phyloP scores from a whole-genome alignment of 345 rosid genomes.

The Melaleuca quinquenervia region DNA sequence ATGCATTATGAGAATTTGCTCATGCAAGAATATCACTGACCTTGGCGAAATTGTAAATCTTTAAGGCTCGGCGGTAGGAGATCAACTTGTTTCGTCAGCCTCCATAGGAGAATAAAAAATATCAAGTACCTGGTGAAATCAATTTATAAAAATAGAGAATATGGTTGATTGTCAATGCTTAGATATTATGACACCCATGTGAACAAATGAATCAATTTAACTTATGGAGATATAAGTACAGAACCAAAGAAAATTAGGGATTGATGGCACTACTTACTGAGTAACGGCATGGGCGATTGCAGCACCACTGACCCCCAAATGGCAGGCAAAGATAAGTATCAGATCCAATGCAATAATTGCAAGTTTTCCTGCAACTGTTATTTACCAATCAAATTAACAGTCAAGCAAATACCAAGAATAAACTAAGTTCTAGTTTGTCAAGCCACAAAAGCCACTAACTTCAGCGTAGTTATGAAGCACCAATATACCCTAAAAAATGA shows the following conservation, averaged over 20 bases:
- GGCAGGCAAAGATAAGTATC: conserved; percentile 57
- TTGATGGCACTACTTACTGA: conserved; percentile 39
- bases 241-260: not conserved
- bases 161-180: not conserved
- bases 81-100: conserved; percentile 44
- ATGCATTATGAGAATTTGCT: not conserved
- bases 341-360: conserved; percentile 72
- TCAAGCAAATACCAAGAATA: not conserved
- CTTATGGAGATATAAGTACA: not conserved
- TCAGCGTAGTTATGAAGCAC: not conserved
- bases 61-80: conserved; percentile 60
- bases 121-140: conserved; percentile 55
- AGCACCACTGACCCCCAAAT: conserved; percentile 79
- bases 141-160: not conserved
- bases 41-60: conserved; percentile 61
- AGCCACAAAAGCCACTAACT: not conserved
- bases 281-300: conserved; percentile 94
- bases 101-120: conserved; percentile 46
- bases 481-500: not conserved
- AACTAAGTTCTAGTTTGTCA: not conserved
- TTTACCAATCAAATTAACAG: not conserved
- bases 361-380: conserved; percentile 58
- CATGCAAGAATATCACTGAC: conserved; percentile 9
- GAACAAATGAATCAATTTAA: not conserved
- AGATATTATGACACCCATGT: too few relatives aligned